Evolutionary conservation across 1,139 yeast species (phyloP).

Genomic region (Waltiozyma sp.): DNA sequence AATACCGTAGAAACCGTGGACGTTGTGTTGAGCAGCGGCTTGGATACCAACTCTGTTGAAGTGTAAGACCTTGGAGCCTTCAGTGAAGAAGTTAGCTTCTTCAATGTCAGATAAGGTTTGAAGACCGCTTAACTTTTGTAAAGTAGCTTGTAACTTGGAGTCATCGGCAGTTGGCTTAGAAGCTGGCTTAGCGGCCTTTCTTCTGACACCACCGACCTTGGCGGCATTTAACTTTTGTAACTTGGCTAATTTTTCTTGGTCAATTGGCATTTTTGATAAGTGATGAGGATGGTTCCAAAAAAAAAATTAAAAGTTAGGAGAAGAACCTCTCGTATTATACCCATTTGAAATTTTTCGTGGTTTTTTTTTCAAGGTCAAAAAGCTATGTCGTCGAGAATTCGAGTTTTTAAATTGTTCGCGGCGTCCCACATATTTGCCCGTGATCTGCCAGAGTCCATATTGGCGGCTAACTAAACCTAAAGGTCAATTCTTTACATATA

Average conservation of each 20-base stretch:
- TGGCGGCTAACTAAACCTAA: no score
- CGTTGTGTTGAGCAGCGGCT: slow-evolving; percentile 84
- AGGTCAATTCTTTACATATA: no score
- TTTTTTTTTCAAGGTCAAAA: not conserved
- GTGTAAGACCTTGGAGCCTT: slow-evolving; percentile 92
- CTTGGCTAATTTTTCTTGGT: slow-evolving; percentile 80
- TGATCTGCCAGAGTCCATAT: not conserved
- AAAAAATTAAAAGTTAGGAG: not conserved
- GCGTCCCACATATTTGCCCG: not conserved
- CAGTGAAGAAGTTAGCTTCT: slow-evolving; percentile 96
- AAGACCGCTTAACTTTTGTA: slow-evolving; percentile 74
- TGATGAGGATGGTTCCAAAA: not conserved
- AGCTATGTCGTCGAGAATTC: slow-evolving; percentile 1
- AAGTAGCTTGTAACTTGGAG: slow-evolving; percentile 81
- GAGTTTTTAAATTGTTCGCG: not conserved
- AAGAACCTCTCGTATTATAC: not conserved
- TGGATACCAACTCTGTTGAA: slow-evolving; percentile 93
- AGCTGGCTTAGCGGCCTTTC: slow-evolving; percentile 48
- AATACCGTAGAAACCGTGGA: slow-evolving; percentile 90
- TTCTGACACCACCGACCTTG: slow-evolving; percentile 88
- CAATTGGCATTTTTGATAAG: slow-evolving; percentile 53
- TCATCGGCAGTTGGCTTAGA: slow-evolving; percentile 63
- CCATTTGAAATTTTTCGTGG: not conserved
- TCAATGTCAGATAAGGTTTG: slow-evolving; percentile 83
- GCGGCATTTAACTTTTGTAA: slow-evolving; percentile 63